A percentile compares a stretch with the other conserved stretches of the same genome.
These are phyloP conservation scores for Scutellaria minor DNA, from an alignment of 257 asterid species.

Conservation along the genomic window DNA sequence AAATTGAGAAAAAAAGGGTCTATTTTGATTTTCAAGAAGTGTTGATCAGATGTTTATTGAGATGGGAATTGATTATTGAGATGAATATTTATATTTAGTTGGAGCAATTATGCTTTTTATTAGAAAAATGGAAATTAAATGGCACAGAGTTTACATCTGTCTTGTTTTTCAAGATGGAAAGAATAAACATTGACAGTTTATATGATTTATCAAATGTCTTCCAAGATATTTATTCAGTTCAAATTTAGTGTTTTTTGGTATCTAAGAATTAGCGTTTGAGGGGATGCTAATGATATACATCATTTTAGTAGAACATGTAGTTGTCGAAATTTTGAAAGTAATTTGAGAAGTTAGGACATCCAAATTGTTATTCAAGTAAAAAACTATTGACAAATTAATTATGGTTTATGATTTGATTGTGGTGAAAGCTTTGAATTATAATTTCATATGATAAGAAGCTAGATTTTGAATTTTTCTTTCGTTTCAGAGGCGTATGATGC, in stretches of 20 bases:
- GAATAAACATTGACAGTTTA: background rate
- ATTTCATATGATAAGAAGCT: conserved; percentile 1
- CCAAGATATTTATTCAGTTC: conserved; percentile 16
- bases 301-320: background rate
- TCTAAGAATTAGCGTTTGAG: background rate
- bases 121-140: background rate
- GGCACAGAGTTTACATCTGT: background rate
- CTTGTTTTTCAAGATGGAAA: conserved; percentile 24
- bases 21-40: conserved; percentile 31
- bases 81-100: background rate
- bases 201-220: background rate
- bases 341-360: background rate
- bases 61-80: conserved; percentile 25
- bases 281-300: background rate
- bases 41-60: conserved; percentile 27
- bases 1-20: conserved; percentile 2
- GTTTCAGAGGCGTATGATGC: conserved; percentile 59
- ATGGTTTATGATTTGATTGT: background rate
- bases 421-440: conserved; percentile 12
- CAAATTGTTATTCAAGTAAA: background rate
- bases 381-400: background rate
- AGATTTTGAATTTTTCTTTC: conserved; percentile 4
- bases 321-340: no score
- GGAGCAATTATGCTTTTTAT: background rate
- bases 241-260: background rate